Conservation (phyloP, 139 green algal species). For the Closterium sp. region DNA sequence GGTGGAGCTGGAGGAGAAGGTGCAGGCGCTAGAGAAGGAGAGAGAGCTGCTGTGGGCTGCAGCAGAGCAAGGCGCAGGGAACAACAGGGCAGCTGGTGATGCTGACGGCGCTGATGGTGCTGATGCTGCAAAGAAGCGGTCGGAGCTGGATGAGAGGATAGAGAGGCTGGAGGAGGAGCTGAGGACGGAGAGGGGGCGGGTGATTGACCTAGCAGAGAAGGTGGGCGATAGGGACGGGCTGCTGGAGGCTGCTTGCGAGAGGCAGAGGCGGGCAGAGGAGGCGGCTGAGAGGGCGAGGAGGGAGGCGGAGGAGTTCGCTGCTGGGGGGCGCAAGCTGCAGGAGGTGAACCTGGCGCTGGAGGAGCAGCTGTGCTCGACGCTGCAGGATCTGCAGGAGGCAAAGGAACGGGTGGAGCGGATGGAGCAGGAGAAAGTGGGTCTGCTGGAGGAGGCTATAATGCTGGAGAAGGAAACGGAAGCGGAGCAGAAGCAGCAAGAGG, state of each 20-base stretch:
- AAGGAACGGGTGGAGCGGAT: not conserved
- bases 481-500: not conserved
- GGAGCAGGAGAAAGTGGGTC: not conserved
- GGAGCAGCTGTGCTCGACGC: not conserved
- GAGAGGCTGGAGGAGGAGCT: not conserved
- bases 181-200: not conserved
- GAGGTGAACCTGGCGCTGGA: not conserved
- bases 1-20: not conserved
- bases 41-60: not conserved
- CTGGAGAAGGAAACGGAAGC: not conserved
- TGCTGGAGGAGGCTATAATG: not conserved
- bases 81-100: not conserved
- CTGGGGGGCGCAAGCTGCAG: not conserved
- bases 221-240: not conserved
- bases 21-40: not conserved
- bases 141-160: not conserved
- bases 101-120: not conserved
- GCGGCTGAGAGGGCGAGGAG: not conserved
- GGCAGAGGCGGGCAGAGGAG: not conserved
- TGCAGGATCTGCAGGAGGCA: not conserved
- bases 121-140: not conserved
- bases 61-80: not conserved
- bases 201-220: not conserved
- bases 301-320: not conserved
- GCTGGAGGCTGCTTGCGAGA: not conserved